Evolutionary conservation across 2,329 filamentous ascomycete species (phyloP), one percentile per base, ranked within the genome.

Genomic region (Aspergillus fructus): DNA sequence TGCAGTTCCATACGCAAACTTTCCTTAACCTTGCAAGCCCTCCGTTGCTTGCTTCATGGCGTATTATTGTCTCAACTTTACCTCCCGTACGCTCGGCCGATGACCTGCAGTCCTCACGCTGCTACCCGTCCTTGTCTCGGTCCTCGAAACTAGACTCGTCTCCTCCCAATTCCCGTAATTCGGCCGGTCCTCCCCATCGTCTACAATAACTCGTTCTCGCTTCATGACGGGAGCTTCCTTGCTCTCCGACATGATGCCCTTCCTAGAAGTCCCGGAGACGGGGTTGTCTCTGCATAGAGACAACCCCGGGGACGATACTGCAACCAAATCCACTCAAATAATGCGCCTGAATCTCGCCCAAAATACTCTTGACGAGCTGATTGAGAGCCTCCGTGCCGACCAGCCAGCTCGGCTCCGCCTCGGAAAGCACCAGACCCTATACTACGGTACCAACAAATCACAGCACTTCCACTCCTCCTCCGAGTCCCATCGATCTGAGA

Each of bases 391-490:
- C 30, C 71, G 72, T 48, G 70, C 73, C 41, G 74, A 76, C 51
- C 71, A 79, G 58, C 71, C 75, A 53, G 77, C 76, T 62, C 73
- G 73, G 63, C 64, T 81, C 50, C 76, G 76, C 41, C 74, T 80
- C 58, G 79, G 79, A 27, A 81, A 79, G 67, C 73, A 75, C 60
- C 74, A 83, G 72, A 80, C 81, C 69, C 78, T 88, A 59, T 81
- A 82, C 64, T 82, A 82, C 65, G 84, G 81, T 62, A 80, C 80
- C 69, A 83, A 83, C 69, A 83, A 83, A 68, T 79, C 79, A 33
- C 79, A 85, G 60, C 74, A 79, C 33, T 78, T 87, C 64, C 78
- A 81, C 58, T 77, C 82, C 62, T 78, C 73, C 57, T 69, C 81
- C 59, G 82, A 85, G 67, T 76, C 76, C 41, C 79, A 81, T 65